Evolutionary conservation across 2,329 filamentous ascomycete species (phyloP).

Genomic region (Ascomycota sp.): DNA sequence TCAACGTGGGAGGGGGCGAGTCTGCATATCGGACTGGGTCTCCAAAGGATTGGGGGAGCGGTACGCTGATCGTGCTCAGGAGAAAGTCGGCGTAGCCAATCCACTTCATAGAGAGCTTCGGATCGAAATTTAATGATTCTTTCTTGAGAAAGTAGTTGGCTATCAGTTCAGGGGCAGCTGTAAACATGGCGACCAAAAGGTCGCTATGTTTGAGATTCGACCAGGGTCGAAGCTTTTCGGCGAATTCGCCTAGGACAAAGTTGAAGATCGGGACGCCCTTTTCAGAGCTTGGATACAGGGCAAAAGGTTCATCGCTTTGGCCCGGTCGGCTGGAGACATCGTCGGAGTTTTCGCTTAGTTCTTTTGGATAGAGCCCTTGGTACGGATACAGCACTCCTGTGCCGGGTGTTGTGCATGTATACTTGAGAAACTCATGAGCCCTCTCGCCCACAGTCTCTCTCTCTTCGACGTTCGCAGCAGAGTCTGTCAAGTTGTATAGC

Average conservation of each 20-base stretch:
- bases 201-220: conserved; percentile 64
- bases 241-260: conserved; percentile 55
- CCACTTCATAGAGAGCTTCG: conserved; percentile 85
- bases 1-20: conserved; percentile 56
- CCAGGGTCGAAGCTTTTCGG: conserved; percentile 64
- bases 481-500: conserved; percentile 44
- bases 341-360: conserved; percentile 24
- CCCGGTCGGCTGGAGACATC: conserved; percentile 7
- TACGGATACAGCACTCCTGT: conserved; percentile 59
- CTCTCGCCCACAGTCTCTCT: conserved; percentile 37
- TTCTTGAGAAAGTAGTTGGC: conserved; percentile 73
- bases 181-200: conserved; percentile 61
- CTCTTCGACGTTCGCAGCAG: conserved; percentile 17
- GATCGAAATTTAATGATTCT: conserved; percentile 66
- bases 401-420: conserved; percentile 51
- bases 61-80: conserved; percentile 58
- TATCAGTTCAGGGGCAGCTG: conserved; percentile 63
- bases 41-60: conserved; percentile 54
- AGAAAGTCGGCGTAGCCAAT: conserved; percentile 82
- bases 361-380: conserved; percentile 68
- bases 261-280: conserved; percentile 59
- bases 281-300: conserved; percentile 47
- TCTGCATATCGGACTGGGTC: conserved; percentile 37
- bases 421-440: conserved; percentile 55
- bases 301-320: conserved; percentile 26